Base-by-base conservation (phyloP, 768 basidiomycete species). In the Leucocoprinus leucothites region DNA sequence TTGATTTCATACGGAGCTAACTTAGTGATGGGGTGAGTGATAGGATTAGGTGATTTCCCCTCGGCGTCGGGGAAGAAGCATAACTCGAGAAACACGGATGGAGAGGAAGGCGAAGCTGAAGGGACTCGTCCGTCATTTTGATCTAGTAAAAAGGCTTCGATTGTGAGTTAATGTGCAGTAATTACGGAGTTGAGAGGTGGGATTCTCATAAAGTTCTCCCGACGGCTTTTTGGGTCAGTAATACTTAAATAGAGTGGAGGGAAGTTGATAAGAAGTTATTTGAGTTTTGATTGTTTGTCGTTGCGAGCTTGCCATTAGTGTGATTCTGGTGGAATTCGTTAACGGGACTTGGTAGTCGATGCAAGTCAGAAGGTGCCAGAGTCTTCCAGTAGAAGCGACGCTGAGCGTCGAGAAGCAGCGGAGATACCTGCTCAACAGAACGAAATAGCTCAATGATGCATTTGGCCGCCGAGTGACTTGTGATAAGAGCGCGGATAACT, bases 351-450 rank as follows among this genome's bases (percentile, higher is more conserved):
- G 19, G 25, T 21, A 41, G 14, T 21, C 19, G n/a, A 26, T 44
- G n/a, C 7, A 51, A 34, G 40, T 22, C 51, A 35, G 31, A 45
- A 44, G 41, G 41, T 34, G 51, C 34, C 51, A 52, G 19, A 52
- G 13, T 7, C 51, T 52, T 52, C 51, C n/a, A n/a, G n/a, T 18
- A 40, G 51, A 42, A 51, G 40, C 25, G 31, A 38, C 24, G 47
- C 16, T 14, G 11, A 19, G 51, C 24, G 47, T 24, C 18, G 11
- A 19, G 51, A 44, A 34, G 42, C 11, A 52, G 34, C 35, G 34
- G 28, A 14, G n/a, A 19, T 9, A 19, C 18, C 51, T 51, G 47
- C 28, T 42, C 26, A 51, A 25, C n/a, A 28, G 26, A 43, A 28
- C 5, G 48, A 22, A 25, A 1, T 19, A 25, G 24, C 22, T 43